Base-by-base conservation (phyloP, 2,329 filamentous ascomycete species). In the Botrytis sinoallii region DNA sequence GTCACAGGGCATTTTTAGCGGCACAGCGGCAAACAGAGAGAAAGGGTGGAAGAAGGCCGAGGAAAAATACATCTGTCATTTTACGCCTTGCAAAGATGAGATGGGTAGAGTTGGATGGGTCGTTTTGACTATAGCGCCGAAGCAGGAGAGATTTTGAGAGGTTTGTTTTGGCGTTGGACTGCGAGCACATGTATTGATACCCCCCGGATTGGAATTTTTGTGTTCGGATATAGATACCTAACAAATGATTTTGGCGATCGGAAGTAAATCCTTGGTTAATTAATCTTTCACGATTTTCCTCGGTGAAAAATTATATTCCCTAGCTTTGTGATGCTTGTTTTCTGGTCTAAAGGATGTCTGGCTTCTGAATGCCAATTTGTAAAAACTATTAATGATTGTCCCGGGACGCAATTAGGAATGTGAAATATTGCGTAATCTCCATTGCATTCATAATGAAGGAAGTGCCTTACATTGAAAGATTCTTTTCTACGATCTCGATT, bases 1-100 rank as follows among this genome's bases (percentile, higher is more conserved):
- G 9, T 73, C 55, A 3, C 72, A 73, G 12, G 75, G 75, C 44
- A 77, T 77, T 65, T 76, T 75, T 16, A 68, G 73, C 0, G 71
- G 66, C 18, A 75, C 74, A 22, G 1, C 48, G 48, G 5, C 18
- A 35, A 44, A 71, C 46, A 20, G 46, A 32, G 70, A 72, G 22
- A 57, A n/a, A 14, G 73, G 73, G 0, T 61, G 76, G 59, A 74
- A 48, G 70, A 77, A 75, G 59, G 66, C 76, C 0, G 79, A 79
- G 68, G 78, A 80, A 74, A 75, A 74, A 65, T 80, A 80, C 72
- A 72, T 79, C 32, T 80, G 79, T 40, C 84, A 85, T 77, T 85
- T 83, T 82, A 85, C 84, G 60, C 83, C 83, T 18, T 75, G 83
- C 75, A 85, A 85, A 77, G 81, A 84, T 76, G 82, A 84, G 71